Evolutionary conservation across 1,284 basidiomycete genomes (phyloP).

Genomic region (Pseudomicrostroma phylloplanum): DNA sequence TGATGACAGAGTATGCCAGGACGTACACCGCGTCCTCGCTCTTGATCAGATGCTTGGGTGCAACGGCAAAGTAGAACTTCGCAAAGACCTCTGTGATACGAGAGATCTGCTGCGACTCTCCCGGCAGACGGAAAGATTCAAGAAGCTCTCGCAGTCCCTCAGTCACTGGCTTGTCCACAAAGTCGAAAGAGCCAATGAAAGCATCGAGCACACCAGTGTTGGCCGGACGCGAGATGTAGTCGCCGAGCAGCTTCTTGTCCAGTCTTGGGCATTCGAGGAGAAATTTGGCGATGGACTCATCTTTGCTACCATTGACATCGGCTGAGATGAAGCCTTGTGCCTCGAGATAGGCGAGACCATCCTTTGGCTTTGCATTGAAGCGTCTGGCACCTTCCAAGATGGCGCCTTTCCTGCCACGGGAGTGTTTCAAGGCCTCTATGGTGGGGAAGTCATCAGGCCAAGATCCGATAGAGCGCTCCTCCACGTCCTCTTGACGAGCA

Average conservation of each 20-base stretch:
- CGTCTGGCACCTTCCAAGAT: slow-evolving; percentile 75
- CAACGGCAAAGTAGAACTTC: slow-evolving; percentile 75
- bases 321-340: slow-evolving; percentile 57
- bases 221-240: slow-evolving; percentile 84
- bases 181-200: slow-evolving; percentile 85
- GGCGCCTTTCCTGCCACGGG: slow-evolving; percentile 79
- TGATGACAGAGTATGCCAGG: slow-evolving; percentile 87
- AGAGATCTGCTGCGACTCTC: slow-evolving; percentile 87
- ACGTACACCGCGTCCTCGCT: slow-evolving; percentile 91
- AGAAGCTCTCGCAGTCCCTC: slow-evolving; percentile 92
- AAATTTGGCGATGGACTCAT: slow-evolving; percentile 63
- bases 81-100: slow-evolving; percentile 95
- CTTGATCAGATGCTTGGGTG: slow-evolving; percentile 76
- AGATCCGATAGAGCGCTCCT: slow-evolving; percentile 26
- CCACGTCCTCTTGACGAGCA: slow-evolving; percentile 65
- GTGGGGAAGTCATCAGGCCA: slow-evolving; percentile 19
- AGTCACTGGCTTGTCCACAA: slow-evolving; percentile 80
- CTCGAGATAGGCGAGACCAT: slow-evolving; percentile 68
- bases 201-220: slow-evolving; percentile 77
- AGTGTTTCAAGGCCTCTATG: slow-evolving; percentile 59
- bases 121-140: slow-evolving; percentile 88
- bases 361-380: slow-evolving; percentile 95
- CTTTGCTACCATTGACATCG: not conserved
- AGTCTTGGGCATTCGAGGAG: slow-evolving; percentile 77
- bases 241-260: slow-evolving; percentile 89